These are phyloP conservation scores for Tetrapyrgos nigripes DNA, from an alignment of 1,284 basidiomycete genomes.

Conservation along the genomic window DNA sequence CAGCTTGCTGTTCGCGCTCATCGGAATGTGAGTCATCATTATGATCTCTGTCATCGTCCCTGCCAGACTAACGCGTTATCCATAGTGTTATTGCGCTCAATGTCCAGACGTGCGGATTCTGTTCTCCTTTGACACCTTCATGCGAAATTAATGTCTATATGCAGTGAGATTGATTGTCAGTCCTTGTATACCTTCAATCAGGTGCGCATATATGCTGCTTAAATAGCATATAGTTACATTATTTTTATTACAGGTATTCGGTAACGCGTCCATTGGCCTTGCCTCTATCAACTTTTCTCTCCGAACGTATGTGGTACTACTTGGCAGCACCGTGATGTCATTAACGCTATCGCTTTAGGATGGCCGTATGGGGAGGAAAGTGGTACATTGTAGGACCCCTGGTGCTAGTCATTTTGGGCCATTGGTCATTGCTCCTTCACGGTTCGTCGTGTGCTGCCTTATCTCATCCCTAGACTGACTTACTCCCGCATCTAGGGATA, in stretches of 20 bases:
- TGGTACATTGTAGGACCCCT: slow-evolving; percentile 63
- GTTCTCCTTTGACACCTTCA: neutral
- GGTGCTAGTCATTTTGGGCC: slow-evolving; percentile 67
- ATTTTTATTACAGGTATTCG: slow-evolving; percentile 44
- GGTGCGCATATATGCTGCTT: slow-evolving; percentile 36
- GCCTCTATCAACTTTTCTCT: slow-evolving; percentile 83
- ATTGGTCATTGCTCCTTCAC: slow-evolving; percentile 81
- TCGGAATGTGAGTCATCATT: slow-evolving; percentile 64
- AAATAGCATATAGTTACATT: neutral
- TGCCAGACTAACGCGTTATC: slow-evolving; percentile 4
- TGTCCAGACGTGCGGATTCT: slow-evolving; percentile 49
- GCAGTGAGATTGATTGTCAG: slow-evolving; percentile 68
- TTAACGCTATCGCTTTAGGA: slow-evolving; percentile 42
- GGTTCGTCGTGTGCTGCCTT: slow-evolving; percentile 44
- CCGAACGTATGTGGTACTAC: slow-evolving; percentile 59
- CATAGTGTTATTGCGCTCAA: slow-evolving; percentile 62
- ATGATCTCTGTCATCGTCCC: neutral
- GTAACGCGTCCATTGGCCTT: slow-evolving; percentile 74
- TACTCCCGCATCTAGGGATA: slow-evolving; percentile 47
- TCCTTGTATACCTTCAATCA: slow-evolving; percentile 77
- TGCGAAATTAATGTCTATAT: neutral
- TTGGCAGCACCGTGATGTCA: neutral
- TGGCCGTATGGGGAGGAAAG: slow-evolving; percentile 74
- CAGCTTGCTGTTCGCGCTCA: slow-evolving; percentile 66
- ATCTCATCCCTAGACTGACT: neutral